A percentile compares a stretch with the other conserved stretches of the same genome.
Conservation (phyloP, 345 rosid species). For the Combretum micranthum region DNA sequence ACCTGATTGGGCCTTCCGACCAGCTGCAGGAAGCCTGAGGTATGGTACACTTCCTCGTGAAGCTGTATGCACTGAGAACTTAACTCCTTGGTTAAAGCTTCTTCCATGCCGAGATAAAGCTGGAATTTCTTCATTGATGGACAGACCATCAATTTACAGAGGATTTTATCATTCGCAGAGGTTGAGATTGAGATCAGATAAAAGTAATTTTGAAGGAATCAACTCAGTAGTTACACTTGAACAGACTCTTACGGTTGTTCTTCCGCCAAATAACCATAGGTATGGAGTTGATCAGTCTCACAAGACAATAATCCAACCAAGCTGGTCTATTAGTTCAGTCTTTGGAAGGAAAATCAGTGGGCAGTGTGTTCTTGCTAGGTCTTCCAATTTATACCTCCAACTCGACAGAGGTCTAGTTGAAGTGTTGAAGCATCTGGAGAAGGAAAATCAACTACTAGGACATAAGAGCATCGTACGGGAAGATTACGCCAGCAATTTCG, state of each 20-base stretch:
- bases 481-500: constrained; percentile 21
- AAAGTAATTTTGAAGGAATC: constrained; percentile 26
- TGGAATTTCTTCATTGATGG: constrained; percentile 70
- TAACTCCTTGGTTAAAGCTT: constrained; percentile 96
- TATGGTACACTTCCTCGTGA: constrained; percentile 93
- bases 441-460: constrained; percentile 22
- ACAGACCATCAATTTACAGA: constrained; percentile 84
- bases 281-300: constrained; percentile 13
- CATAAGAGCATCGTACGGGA: constrained; percentile 17
- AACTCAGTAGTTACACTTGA: constrained; percentile 54
- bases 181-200: constrained; percentile 47
- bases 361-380: constrained; percentile 65
- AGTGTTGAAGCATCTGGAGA: constrained; percentile 22
- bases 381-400: constrained; percentile 65
- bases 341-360: constrained; percentile 70
- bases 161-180: constrained; percentile 94
- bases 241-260: constrained; percentile 78
- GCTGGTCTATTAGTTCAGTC: constrained; percentile 76
- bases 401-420: constrained; percentile 46
- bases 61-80: constrained; percentile 97
- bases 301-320: constrained; percentile 47
- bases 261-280: constrained; percentile 44
- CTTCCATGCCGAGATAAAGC: constrained; percentile 96
- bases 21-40: constrained; percentile 52
- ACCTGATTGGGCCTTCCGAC: constrained; percentile 74